Conservation (phyloP, 2,329 filamentous ascomycete species). For the Albophoma yamanashiensis region DNA sequence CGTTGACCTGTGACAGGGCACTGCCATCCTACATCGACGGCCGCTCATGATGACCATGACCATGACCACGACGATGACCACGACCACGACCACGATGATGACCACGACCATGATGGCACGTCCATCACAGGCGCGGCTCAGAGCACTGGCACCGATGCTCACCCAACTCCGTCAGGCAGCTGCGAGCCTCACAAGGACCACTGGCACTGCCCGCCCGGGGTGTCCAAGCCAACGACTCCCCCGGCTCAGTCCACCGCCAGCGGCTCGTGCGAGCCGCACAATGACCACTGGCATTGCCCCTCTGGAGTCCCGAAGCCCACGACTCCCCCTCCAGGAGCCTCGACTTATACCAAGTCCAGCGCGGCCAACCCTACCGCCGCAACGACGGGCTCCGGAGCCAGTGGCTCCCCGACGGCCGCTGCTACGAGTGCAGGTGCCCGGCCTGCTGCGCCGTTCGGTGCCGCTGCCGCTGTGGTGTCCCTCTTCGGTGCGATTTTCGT, state of each 20-base stretch:
- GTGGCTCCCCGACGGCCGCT: neutral
- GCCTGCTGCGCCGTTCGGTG: neutral
- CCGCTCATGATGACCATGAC: neutral
- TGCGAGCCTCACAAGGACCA: neutral
- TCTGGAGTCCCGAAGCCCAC: slow-evolving; percentile 4
- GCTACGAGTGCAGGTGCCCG: neutral
- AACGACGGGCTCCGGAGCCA: neutral
- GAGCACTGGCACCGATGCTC: neutral
- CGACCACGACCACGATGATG: neutral
- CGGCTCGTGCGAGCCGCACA: neutral
- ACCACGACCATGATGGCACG: neutral
- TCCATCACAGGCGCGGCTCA: neutral
- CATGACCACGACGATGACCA: neutral
- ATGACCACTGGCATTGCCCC: neutral
- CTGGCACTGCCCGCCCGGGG: neutral
- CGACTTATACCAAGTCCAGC: neutral
- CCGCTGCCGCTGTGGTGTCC: slow-evolving; percentile 3
- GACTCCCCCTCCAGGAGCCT: slow-evolving; percentile 4
- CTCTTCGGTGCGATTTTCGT: slow-evolving; percentile 5
- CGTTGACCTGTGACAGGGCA: slow-evolving; percentile 4
- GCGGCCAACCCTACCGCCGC: neutral
- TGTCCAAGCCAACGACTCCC: slow-evolving; percentile 4
- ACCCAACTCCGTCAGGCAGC: neutral
- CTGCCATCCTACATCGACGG: slow-evolving; percentile 4
- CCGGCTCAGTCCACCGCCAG: neutral